Base-by-base conservation (phyloP, 495 filamentous ascomycete genomes). In the Neurospora sp. region DNA sequence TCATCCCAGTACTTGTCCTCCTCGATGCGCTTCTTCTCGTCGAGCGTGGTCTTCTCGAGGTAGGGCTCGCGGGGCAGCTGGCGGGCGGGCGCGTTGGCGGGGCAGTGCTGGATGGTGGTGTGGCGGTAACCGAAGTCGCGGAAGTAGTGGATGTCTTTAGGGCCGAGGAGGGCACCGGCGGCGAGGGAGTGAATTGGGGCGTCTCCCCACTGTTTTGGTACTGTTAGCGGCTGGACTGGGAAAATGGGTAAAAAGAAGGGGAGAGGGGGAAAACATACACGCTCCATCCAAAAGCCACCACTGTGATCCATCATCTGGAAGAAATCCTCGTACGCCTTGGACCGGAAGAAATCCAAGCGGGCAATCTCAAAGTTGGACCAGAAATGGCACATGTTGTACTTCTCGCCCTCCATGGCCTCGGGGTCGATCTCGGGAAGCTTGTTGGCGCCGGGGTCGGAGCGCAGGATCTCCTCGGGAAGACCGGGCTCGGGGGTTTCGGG, bases 341-440 rank as follows among this genome's bases (percentile, higher is more conserved):
- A 97, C 76, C 96, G 89, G 88, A 98, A 98, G 87, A 93, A 99
- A 85, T 93, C 91, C 71, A 99, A 87, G 72, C 91, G 90, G 23
- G 96, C 96, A 83, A 99, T 99, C 84, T 99, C 96, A 74, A 99
- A 99, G 81, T 99, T 99, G 86, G 93, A 97, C 96, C 96, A 99
- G 87, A 98, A 99, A 86, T 99, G 96, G 83, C 96, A 99, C 96
- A 99, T 99, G 86, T 99, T 99, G 85, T 99, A 99, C 76, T 88
- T 92, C 79, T 99, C 96, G 74, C 93, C 93, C 79, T 98, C 96
- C 96, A 99, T 99, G 20, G 91, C 90, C 79, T 98, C 96, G 0
- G 90, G 89, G 80, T 98, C 93, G 62, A 97, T 90, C 69, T 97
- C 93, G 42, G 92, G 90, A 18, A 93, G 80, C 38, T 87, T 88